Conservation (phyloP, 2,329 filamentous ascomycete genomes). For the Oidium heveae region DNA sequence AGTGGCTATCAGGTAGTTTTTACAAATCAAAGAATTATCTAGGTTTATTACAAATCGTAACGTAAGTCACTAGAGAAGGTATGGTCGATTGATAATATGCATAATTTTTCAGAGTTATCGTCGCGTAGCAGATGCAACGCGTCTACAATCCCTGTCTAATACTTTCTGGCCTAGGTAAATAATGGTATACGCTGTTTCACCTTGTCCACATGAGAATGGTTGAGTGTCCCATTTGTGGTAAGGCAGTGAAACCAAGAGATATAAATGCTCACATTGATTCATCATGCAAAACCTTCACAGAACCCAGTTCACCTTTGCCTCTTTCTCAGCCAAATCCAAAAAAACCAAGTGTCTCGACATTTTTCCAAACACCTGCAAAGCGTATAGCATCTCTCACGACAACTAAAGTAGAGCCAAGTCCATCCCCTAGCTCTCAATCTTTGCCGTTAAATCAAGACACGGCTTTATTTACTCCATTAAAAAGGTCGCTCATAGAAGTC, state of each 20-base stretch:
- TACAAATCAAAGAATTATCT: too few species aligned
- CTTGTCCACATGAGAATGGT: conserved; percentile 19
- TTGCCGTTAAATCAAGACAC: conserved; percentile 12
- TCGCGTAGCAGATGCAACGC: not conserved
- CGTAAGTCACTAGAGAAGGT: too few species aligned
- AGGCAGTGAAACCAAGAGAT: conserved; percentile 40
- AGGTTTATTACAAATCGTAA: too few species aligned
- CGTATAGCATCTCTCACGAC: conserved; percentile 16
- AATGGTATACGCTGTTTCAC: too few species aligned
- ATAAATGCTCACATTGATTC: conserved; percentile 90
- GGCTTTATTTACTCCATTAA: conserved; percentile 6
- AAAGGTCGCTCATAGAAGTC: conserved; percentile 13
- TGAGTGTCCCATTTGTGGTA: conserved; percentile 60
- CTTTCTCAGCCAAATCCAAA: conserved; percentile 16
- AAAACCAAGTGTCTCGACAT: conserved; percentile 22
- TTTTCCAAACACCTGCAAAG: conserved; percentile 38
- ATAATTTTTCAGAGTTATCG: not conserved
- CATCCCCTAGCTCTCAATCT: conserved; percentile 14
- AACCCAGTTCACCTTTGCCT: conserved; percentile 19
- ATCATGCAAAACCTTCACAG: conserved; percentile 41
- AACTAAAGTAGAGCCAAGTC: conserved; percentile 12
- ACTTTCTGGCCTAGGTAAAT: too few species aligned
- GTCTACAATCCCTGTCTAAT: not conserved
- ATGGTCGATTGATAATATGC: too few species aligned
- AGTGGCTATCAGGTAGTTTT: too few species aligned